These are phyloP conservation scores for Guyanaporus albipodus DNA, from an alignment of 768 basidiomycete species.

Conservation along the genomic window DNA sequence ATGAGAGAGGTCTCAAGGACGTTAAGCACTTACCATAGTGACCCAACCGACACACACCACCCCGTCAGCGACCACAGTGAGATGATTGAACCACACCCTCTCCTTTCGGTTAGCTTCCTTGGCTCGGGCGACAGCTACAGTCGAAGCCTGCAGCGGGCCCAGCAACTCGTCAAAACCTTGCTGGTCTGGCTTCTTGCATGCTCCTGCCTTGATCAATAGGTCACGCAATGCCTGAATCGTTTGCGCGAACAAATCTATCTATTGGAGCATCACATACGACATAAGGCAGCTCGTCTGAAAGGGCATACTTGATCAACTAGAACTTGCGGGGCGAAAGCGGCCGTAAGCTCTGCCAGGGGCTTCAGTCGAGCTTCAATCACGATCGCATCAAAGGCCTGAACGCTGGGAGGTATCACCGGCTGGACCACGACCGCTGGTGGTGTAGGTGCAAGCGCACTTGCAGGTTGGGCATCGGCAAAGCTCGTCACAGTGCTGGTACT, in stretches of 20 bases:
- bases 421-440: conserved; percentile 36
- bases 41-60: conserved; percentile 86
- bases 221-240: conserved; percentile 66
- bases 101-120: conserved; percentile 81
- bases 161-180: conserved; percentile 55
- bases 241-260: conserved; percentile 69
- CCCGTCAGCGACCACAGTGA: conserved; percentile 80
- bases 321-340: conserved; percentile 60
- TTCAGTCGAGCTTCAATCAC: conserved; percentile 72
- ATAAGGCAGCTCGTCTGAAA: conserved; percentile 3
- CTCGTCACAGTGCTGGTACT: conserved; percentile 32
- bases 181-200: conserved; percentile 78
- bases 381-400: conserved; percentile 68
- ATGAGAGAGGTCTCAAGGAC: neutral
- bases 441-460: conserved; percentile 32
- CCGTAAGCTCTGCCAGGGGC: conserved; percentile 69
- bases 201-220: conserved; percentile 61
- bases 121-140: conserved; percentile 72
- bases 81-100: conserved; percentile 77
- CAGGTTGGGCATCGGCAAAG: conserved; percentile 20
- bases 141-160: conserved; percentile 61
- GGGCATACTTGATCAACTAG: conserved; percentile 76
- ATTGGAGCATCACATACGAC: conserved; percentile 7
- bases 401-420: conserved; percentile 50
- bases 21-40: conserved; percentile 53